Percentiles rank a stretch among this genome's conserved stretches.
Evolutionary conservation across 192 early-diverging fungal species (phyloP).

Genomic region (Umbelopsis isabellina): DNA sequence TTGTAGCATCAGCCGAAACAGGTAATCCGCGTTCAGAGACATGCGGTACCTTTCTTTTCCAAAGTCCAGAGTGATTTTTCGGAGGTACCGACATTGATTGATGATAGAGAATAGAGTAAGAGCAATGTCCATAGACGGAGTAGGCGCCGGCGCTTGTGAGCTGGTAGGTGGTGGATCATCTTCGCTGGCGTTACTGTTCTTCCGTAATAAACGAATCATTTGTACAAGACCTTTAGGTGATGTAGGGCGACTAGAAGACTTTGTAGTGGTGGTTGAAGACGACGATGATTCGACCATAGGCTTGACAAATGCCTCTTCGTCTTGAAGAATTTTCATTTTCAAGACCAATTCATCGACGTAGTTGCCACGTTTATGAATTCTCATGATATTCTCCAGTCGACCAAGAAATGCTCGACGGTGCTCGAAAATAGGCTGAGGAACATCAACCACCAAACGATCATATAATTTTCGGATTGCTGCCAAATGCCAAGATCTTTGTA

Average conservation of each 20-base stretch:
- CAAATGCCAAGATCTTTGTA: not conserved
- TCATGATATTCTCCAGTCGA: not conserved
- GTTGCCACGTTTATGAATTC: not conserved
- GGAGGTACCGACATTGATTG: slow-evolving; percentile 11
- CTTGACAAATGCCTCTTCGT: not conserved
- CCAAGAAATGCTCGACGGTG: not conserved
- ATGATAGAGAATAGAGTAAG: slow-evolving; percentile 4
- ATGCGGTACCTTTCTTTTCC: slow-evolving; percentile 5
- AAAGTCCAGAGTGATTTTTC: slow-evolving; percentile 13
- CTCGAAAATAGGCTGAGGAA: not conserved
- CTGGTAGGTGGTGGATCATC: not conserved
- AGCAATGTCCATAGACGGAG: not conserved
- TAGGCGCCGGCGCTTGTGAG: not conserved
- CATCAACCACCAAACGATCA: not conserved
- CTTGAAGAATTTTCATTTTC: slow-evolving; percentile 17
- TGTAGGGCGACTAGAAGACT: not conserved
- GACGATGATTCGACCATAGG: not conserved
- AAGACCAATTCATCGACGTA: slow-evolving; percentile 2
- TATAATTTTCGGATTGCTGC: not conserved
- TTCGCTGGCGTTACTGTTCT: not conserved
- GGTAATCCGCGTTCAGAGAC: slow-evolving; percentile 16
- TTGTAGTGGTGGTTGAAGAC: not conserved
- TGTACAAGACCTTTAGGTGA: slow-evolving; percentile 13
- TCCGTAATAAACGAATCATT: not conserved
- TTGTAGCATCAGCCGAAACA: slow-evolving; percentile 4